A percentile compares a stretch with the other conserved stretches of the same genome.
Evolutionary conservation across 2,329 filamentous ascomycete genomes (phyloP).

Genomic region (Diaporthe ampelina): DNA sequence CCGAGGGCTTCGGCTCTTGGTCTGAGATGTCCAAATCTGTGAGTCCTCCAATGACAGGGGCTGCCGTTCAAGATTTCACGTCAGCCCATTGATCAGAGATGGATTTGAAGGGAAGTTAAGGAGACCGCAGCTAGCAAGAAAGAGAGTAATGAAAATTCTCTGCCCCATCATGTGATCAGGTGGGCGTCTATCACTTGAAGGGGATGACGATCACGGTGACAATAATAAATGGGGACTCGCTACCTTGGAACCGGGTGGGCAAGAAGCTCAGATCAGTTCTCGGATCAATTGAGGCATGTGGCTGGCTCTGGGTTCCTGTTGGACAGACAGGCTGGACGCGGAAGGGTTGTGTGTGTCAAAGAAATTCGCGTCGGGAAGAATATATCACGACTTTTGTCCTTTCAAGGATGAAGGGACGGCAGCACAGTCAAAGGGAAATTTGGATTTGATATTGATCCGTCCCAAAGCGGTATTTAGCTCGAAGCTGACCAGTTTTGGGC

Average conservation of each 20-base stretch:
- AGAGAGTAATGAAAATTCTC: not conserved
- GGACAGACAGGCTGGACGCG: not conserved
- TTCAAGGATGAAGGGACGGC: not conserved
- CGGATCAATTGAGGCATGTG: not conserved
- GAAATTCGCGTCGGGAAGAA: not conserved
- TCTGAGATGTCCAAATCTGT: conserved; percentile 24
- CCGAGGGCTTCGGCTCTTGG: conserved; percentile 36
- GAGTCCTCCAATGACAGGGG: conserved; percentile 24
- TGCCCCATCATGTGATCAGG: conserved; percentile 14
- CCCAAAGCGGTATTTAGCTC: conserved; percentile 27
- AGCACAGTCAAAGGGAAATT: conserved; percentile 4
- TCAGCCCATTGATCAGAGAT: conserved; percentile 19
- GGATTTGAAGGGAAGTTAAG: not conserved
- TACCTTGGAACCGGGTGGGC: conserved; percentile 5
- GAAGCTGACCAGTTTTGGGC: not conserved
- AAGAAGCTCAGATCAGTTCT: not conserved
- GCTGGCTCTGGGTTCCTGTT: not conserved
- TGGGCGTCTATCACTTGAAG: not conserved
- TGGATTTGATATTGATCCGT: conserved; percentile 23
- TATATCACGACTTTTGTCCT: conserved; percentile 3
- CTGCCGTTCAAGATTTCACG: not conserved
- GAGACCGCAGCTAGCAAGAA: not conserved
- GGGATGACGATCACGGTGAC: conserved; percentile 15
- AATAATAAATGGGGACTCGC: conserved; percentile 13
- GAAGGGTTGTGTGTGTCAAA: conserved; percentile 6